Conservation (phyloP, 2,329 filamentous ascomycete species). For the Pseudomassariella vexata region DNA sequence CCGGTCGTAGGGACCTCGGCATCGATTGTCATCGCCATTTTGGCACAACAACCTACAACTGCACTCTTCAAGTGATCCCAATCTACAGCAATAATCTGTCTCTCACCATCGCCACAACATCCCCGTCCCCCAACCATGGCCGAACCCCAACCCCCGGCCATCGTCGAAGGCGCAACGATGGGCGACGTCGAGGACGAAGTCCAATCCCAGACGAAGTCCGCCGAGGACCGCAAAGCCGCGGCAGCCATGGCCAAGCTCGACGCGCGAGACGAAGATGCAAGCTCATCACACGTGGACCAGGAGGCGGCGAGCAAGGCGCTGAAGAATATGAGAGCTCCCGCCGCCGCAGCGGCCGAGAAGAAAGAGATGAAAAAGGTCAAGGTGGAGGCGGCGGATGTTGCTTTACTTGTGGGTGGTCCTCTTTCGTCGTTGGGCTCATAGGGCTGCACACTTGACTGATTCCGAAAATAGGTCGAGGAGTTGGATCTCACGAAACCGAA, state of each 20-base stretch:
- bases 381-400: slow-evolving; percentile 66
- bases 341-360: slow-evolving; percentile 30
- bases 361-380: slow-evolving; percentile 59
- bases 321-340: slow-evolving; percentile 47
- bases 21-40: not conserved
- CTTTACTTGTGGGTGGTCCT: slow-evolving; percentile 59
- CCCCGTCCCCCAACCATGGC: slow-evolving; percentile 53
- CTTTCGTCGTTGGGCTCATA: not conserved
- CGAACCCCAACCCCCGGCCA: slow-evolving; percentile 49
- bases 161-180: slow-evolving; percentile 55
- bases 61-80: not conserved
- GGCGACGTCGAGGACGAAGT: slow-evolving; percentile 55
- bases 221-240: slow-evolving; percentile 73
- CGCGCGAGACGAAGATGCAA: slow-evolving; percentile 38
- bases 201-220: slow-evolving; percentile 49
- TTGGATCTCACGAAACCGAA: slow-evolving; percentile 66
- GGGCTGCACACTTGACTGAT: slow-evolving; percentile 5
- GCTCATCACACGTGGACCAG: slow-evolving; percentile 58
- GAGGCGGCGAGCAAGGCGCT: slow-evolving; percentile 69
- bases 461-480: slow-evolving; percentile 51
- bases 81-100: too few species aligned
- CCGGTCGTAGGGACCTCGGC: too few species aligned
- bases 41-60: slow-evolving; percentile 1
- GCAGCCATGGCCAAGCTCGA: slow-evolving; percentile 69
- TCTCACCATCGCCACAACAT: not conserved